Base-by-base conservation (phyloP, 176 grass and related monocot species). In the Cocos nucifera region DNA sequence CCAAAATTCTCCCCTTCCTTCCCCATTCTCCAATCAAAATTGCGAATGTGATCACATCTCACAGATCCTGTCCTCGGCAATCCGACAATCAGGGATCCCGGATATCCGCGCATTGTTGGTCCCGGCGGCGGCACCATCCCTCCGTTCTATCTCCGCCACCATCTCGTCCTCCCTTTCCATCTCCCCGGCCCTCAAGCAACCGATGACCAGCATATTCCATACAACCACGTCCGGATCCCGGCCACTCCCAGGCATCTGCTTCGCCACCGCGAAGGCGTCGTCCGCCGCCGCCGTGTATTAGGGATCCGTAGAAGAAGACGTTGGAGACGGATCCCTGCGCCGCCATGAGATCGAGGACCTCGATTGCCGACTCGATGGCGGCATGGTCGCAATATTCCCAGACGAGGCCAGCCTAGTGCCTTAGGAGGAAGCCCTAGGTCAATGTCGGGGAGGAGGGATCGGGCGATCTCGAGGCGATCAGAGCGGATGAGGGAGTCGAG, bases 11-110 rank as follows among this genome's bases (percentile, higher is more conserved):
- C 62, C 62, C 20, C 27, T 22, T 48, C 20, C 63, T 25, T 26
- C 49, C 63, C 15, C 53, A 39, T 26, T 49, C 63, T 51, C 63
- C 63, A 18, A 65, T 27, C 19, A 65, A 50, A 6, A 27, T n/a
- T 17, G 63, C 53, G 63, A 65, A 65, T 52, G 63, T 26, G 14
- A 53, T 6, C 50, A 65, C 63, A n/a, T 65, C 49, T 17, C 48
- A 64, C 1, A 18, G 22, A 53, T 65, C 49, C 49, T 49, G 10
- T 65, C 63, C 51, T 52, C 16, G 15, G 4, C 8, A 21, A 65
- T 65, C 16, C n/a, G 49, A 28, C 6, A 39, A 15, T 65, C 49
- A 52, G 63, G 49, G 7, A 53, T 52, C 16, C 10, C 49, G 2
- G 48, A 51, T 4, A 65, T 65, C 16, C 28, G 63, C 49, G 48